phyloP scores from a whole-genome alignment of 345 rosid genomes.

The Boechera stricta region DNA sequence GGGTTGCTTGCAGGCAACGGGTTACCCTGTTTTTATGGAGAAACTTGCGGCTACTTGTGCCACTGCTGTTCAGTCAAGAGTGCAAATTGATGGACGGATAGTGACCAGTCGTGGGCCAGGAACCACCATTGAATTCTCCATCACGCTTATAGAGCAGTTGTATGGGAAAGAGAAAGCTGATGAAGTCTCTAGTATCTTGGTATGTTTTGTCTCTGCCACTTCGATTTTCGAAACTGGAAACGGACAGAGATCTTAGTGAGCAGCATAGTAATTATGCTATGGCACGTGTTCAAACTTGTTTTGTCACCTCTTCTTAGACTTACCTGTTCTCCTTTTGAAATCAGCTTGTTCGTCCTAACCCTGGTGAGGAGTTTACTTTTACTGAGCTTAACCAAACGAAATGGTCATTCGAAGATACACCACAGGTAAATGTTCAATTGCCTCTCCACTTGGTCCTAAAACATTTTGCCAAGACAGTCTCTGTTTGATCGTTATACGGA shows the following conservation, averaged over 20 bases:
- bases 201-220: slow-evolving; percentile 41
- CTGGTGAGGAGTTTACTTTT: slow-evolving; percentile 75
- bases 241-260: not conserved
- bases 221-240: not conserved
- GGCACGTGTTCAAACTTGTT: not conserved
- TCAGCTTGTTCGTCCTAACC: slow-evolving; percentile 78
- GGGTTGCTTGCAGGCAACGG: slow-evolving; percentile 70
- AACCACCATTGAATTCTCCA: slow-evolving; percentile 86
- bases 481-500: slow-evolving; percentile 3
- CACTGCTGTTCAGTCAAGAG: slow-evolving; percentile 80
- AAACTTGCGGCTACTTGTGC: slow-evolving; percentile 69
- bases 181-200: slow-evolving; percentile 77
- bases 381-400: slow-evolving; percentile 71
- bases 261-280: not conserved
- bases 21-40: slow-evolving; percentile 87
- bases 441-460: slow-evolving; percentile 2
- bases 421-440: slow-evolving; percentile 59
- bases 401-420: slow-evolving; percentile 66
- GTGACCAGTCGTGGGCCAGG: slow-evolving; percentile 92
- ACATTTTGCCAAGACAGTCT: slow-evolving; percentile 3
- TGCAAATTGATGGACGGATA: slow-evolving; percentile 72
- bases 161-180: slow-evolving; percentile 78
- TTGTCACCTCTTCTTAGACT: slow-evolving; percentile 15
- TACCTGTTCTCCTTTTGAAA: slow-evolving; percentile 22
- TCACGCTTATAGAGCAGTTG: slow-evolving; percentile 72